Percentiles rank a stretch among this genome's conserved stretches.
Evolutionary conservation across 768 basidiomycete species (phyloP).

Genomic region (Boletus huronensis): DNA sequence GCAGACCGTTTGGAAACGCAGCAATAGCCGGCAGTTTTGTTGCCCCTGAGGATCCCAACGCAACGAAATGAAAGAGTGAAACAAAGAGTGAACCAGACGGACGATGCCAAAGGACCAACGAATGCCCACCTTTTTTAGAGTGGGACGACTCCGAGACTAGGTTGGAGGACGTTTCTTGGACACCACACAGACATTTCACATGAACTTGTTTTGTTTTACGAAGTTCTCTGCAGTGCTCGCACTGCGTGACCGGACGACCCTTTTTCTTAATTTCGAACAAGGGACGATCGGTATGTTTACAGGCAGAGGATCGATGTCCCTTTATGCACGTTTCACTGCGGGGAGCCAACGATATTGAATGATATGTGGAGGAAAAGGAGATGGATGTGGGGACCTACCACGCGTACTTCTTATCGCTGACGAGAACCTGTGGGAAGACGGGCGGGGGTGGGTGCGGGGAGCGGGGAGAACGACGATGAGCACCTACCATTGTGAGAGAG

Average conservation of each 20-base stretch:
- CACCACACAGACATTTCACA: constrained; percentile 39
- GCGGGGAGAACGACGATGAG: background rate
- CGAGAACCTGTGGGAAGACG: constrained; percentile 49
- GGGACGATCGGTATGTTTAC: constrained; percentile 84
- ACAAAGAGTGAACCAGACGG: background rate
- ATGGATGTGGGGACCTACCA: constrained; percentile 50
- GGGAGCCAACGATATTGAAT: background rate
- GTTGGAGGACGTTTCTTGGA: constrained; percentile 36
- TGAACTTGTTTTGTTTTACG: constrained; percentile 47
- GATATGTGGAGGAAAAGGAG: constrained; percentile 1
- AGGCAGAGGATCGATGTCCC: constrained; percentile 87
- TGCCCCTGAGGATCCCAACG: constrained; percentile 38
- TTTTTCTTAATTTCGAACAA: constrained; percentile 78
- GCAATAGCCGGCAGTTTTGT: constrained; percentile 64
- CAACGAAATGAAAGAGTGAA: constrained; percentile 43
- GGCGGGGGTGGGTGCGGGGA: background rate
- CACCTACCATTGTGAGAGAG: constrained; percentile 42
- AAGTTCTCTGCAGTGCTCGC: constrained; percentile 46
- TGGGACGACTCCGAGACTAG: constrained; percentile 24
- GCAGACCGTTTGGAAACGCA: constrained; percentile 79
- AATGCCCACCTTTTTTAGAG: constrained; percentile 62
- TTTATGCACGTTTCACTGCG: constrained; percentile 89
- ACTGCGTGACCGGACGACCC: constrained; percentile 56
- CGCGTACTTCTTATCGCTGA: constrained; percentile 77
- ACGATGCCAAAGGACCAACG: background rate